Conservation (phyloP, 2,329 filamentous ascomycete genomes). For the Cordyceps cateniannulata region DNA sequence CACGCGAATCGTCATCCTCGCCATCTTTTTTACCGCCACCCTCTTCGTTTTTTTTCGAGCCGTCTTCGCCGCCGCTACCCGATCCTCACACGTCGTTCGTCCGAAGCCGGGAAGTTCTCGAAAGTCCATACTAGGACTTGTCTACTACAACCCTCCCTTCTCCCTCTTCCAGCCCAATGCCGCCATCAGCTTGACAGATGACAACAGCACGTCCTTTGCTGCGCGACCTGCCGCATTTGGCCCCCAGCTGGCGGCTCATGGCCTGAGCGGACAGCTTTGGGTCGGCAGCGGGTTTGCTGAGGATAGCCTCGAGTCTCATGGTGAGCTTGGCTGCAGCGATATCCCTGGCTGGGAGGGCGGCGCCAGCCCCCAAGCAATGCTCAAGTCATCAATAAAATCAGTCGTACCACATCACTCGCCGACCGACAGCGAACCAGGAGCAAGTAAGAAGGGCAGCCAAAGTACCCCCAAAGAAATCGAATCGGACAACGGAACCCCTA, state of each 20-base stretch:
- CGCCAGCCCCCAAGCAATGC: constrained; percentile 18
- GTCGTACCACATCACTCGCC: background rate
- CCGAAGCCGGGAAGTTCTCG: constrained; percentile 11
- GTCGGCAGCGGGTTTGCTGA: constrained; percentile 88
- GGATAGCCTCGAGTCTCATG: constrained; percentile 63
- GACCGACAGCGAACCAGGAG: background rate
- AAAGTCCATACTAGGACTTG: constrained; percentile 38
- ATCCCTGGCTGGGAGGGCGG: constrained; percentile 78
- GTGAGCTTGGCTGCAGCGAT: constrained; percentile 92
- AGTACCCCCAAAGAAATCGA: background rate
- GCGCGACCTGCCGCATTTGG: constrained; percentile 92
- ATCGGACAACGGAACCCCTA: background rate
- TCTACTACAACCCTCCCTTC: constrained; percentile 69
- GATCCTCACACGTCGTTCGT: background rate
- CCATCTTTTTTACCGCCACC: constrained; percentile 46
- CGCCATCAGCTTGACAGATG: constrained; percentile 91
- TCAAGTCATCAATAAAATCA: constrained; percentile 10
- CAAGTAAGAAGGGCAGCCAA: background rate
- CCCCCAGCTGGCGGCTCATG: constrained; percentile 64
- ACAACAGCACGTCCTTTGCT: constrained; percentile 96
- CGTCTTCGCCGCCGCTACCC: constrained; percentile 32
- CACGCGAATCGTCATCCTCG: constrained; percentile 47
- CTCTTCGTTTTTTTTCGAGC: constrained; percentile 51
- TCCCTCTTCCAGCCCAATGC: constrained; percentile 93
- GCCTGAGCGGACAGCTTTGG: constrained; percentile 86